Evolutionary conservation across 768 basidiomycete genomes (phyloP).

Genomic region (Exsudoporus frostii): DNA sequence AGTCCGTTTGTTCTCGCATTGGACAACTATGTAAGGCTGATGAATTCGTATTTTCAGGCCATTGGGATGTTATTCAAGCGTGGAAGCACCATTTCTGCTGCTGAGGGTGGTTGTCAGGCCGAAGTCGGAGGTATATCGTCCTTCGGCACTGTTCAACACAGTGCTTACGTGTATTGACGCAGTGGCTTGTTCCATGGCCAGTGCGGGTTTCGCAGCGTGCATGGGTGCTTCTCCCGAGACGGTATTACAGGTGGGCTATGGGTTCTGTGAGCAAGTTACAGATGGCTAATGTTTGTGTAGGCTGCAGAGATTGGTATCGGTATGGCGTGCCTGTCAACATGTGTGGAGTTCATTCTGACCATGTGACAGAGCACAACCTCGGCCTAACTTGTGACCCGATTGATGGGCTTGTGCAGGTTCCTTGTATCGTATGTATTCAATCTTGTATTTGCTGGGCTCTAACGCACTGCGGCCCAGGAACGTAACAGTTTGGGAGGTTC

Average conservation of each 20-base stretch:
- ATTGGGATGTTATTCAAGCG: conserved; percentile 96
- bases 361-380: conserved; percentile 67
- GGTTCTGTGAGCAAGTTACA: neutral
- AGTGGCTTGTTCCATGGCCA: conserved; percentile 97
- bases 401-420: conserved; percentile 90
- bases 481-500: conserved; percentile 83
- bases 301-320: conserved; percentile 92
- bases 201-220: conserved; percentile 89
- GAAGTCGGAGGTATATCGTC: conserved; percentile 77
- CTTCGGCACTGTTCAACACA: neutral
- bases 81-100: conserved; percentile 94
- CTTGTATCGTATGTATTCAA: conserved; percentile 70
- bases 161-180: conserved; percentile 1
- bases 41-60: conserved; percentile 45
- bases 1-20: conserved; percentile 40
- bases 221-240: conserved; percentile 89
- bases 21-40: neutral
- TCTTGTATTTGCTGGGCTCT: conserved; percentile 1
- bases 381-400: conserved; percentile 94
- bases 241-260: conserved; percentile 58
- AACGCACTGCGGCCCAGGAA: conserved; percentile 43
- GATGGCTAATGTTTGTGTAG: conserved; percentile 23
- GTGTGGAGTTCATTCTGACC: conserved; percentile 1
- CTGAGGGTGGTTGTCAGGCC: conserved; percentile 93
- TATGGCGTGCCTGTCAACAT: conserved; percentile 28